A percentile compares a stretch with the other conserved stretches of the same genome.
These are phyloP conservation scores for Favolaschia claudopus DNA, from an alignment of 768 basidiomycete genomes.

Conservation along the genomic window DNA sequence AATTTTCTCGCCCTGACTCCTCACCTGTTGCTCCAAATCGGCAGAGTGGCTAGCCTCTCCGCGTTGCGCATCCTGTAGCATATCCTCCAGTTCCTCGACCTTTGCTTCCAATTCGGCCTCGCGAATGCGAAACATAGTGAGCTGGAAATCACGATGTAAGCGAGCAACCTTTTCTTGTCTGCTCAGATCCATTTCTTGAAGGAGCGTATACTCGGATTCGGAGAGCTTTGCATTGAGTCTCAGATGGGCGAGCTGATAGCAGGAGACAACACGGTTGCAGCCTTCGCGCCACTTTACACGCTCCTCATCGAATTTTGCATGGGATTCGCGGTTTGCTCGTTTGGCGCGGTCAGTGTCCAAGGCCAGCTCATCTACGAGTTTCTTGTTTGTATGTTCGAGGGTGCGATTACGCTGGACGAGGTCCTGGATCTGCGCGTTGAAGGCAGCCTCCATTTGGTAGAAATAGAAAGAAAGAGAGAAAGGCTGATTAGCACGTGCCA, in stretches of 20 bases:
- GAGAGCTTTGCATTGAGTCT: conserved; percentile 62
- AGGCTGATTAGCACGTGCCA: no score
- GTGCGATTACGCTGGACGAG: conserved; percentile 73
- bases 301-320: conserved; percentile 62
- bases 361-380: conserved; percentile 56
- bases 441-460: conserved; percentile 65
- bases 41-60: conserved; percentile 4
- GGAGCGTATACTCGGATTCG: conserved; percentile 54
- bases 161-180: conserved; percentile 66
- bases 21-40: conserved; percentile 32
- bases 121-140: conserved; percentile 70
- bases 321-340: conserved; percentile 46
- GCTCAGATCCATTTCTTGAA: conserved; percentile 61
- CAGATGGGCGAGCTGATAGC: conserved; percentile 71
- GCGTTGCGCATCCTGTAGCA: conserved; percentile 29
- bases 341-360: conserved; percentile 52
- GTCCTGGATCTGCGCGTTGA: conserved; percentile 75
- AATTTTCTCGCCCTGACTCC: conserved; percentile 43
- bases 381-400: conserved; percentile 66
- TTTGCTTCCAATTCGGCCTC: conserved; percentile 67
- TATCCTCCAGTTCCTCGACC: conserved; percentile 60
- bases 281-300: conserved; percentile 66
- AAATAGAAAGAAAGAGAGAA: no score
- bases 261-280: conserved; percentile 67
- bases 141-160: conserved; percentile 69